Conservation (phyloP, 1,284 basidiomycete genomes). For the Cystobasidiaceae sp. region DNA sequence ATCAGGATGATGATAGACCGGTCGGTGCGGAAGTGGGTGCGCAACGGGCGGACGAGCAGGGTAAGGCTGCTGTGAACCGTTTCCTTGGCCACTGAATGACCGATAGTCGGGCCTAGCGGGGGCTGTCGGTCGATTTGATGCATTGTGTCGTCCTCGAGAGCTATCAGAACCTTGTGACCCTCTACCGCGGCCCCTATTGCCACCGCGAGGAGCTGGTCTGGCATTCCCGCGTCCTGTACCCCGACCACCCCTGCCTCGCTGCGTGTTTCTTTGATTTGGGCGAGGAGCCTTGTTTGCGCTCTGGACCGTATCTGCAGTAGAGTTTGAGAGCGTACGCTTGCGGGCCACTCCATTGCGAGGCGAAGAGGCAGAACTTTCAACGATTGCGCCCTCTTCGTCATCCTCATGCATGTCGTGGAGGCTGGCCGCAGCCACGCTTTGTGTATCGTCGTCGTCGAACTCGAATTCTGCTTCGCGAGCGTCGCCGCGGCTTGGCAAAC, state of each 20-base stretch:
- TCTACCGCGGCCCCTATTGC: slow-evolving; percentile 20
- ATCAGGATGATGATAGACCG: slow-evolving; percentile 26
- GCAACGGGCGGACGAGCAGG: not conserved
- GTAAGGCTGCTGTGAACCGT: not conserved
- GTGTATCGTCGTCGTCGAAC: slow-evolving; percentile 19
- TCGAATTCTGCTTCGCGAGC: slow-evolving; percentile 2
- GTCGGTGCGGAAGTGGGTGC: not conserved
- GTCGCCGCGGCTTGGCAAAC: not conserved
- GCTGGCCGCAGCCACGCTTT: not conserved
- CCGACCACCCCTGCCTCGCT: slow-evolving; percentile 3
- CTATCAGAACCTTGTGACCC: not conserved
- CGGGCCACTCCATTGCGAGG: not conserved
- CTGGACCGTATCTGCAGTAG: not conserved
- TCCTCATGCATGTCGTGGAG: not conserved
- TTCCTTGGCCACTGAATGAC: not conserved
- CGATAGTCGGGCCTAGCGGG: not conserved
- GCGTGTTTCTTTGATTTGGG: not conserved
- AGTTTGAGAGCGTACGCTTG: not conserved
- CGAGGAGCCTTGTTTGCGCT: not conserved
- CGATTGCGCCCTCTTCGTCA: slow-evolving; percentile 8
- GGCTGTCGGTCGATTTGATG: not conserved
- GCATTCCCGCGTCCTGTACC: not conserved
- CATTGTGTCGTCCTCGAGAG: not conserved
- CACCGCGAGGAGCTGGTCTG: not conserved
- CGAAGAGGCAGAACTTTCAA: not conserved